Evolutionary conservation across 805 yeast species (phyloP).

Genomic region (Wickerhamiella australiensis): DNA sequence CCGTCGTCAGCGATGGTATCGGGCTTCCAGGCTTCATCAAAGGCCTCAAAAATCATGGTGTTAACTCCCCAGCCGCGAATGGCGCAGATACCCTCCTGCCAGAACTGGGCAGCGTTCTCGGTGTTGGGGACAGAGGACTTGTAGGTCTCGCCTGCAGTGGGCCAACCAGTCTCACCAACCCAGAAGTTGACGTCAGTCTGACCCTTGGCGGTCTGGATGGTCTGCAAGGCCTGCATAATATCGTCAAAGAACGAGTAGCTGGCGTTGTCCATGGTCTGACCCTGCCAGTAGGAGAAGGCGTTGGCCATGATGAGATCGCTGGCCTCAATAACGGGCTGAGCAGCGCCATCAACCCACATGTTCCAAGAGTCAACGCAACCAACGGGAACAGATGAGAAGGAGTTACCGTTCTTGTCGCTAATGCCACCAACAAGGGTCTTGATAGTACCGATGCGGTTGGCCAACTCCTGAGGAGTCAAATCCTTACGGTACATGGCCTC

Average conservation of each 20-base stretch:
- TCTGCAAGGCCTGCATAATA: slow-evolving; percentile 92
- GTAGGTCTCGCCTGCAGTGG: slow-evolving; percentile 68
- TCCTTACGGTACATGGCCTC: slow-evolving; percentile 92
- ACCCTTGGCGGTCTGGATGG: slow-evolving; percentile 77
- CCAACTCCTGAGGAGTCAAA: slow-evolving; percentile 61
- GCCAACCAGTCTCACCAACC: slow-evolving; percentile 99
- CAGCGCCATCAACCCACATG: slow-evolving; percentile 66
- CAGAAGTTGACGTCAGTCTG: slow-evolving; percentile 75
- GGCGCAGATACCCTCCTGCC: slow-evolving; percentile 84
- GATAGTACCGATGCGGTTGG: slow-evolving; percentile 50
- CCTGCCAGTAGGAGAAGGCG: slow-evolving; percentile 99
- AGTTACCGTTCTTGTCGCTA: slow-evolving; percentile 67
- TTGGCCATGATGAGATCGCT: slow-evolving; percentile 83
- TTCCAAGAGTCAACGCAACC: slow-evolving; percentile 98
- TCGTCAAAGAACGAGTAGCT: slow-evolving; percentile 91
- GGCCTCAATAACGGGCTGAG: slow-evolving; percentile 59
- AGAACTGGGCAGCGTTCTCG: slow-evolving; percentile 63
- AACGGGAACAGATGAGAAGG: slow-evolving; percentile 59
- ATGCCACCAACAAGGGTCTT: slow-evolving; percentile 48
- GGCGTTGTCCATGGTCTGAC: slow-evolving; percentile 72
- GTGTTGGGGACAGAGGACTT: slow-evolving; percentile 57
- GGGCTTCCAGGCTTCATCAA: slow-evolving; percentile 95
- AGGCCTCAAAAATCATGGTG: slow-evolving; percentile 86
- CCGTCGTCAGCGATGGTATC: slow-evolving; percentile 40
- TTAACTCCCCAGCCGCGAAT: slow-evolving; percentile 94